These are phyloP conservation scores for Tuctoria greenei DNA, from an alignment of 176 grass and related monocot genomes.

Conservation along the genomic window DNA sequence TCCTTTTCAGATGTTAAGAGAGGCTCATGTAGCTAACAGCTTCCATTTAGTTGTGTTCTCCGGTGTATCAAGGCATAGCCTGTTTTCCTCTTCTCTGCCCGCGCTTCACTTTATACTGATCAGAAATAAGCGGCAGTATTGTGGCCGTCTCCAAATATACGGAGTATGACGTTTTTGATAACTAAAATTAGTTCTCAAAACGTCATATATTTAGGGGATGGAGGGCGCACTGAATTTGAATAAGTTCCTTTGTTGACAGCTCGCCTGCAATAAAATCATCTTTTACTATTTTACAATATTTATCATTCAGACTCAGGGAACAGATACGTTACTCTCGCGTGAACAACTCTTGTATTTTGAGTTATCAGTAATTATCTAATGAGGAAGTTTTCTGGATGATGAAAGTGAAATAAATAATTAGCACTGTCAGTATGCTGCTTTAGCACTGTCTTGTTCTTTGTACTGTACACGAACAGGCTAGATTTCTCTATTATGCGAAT, in stretches of 20 bases:
- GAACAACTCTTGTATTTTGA: not conserved
- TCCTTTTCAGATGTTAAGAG: not conserved
- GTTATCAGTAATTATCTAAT: not conserved
- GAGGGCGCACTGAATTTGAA: not conserved
- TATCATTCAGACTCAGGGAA: not conserved
- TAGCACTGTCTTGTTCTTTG: no score
- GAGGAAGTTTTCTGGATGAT: not conserved
- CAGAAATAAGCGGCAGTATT: slow-evolving; percentile 19
- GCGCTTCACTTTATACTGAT: not conserved
- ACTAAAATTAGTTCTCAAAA: no score
- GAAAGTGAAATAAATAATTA: not conserved
- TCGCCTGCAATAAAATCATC: not conserved
- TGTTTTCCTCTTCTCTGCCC: slow-evolving; percentile 13
- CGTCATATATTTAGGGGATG: no score
- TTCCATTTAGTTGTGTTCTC: not conserved
- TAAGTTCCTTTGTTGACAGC: not conserved
- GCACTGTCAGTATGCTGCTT: not conserved
- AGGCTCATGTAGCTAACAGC: not conserved
- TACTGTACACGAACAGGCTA: not conserved
- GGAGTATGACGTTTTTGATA: no score
- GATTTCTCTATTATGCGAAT: not conserved
- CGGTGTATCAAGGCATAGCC: not conserved
- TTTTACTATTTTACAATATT: not conserved
- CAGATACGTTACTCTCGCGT: not conserved
- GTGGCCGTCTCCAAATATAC: no score